A percentile compares a stretch with the other conserved stretches of the same genome.
phyloP scores from a whole-genome alignment of 768 basidiomycete genomes.

The Boletellus ananas region DNA sequence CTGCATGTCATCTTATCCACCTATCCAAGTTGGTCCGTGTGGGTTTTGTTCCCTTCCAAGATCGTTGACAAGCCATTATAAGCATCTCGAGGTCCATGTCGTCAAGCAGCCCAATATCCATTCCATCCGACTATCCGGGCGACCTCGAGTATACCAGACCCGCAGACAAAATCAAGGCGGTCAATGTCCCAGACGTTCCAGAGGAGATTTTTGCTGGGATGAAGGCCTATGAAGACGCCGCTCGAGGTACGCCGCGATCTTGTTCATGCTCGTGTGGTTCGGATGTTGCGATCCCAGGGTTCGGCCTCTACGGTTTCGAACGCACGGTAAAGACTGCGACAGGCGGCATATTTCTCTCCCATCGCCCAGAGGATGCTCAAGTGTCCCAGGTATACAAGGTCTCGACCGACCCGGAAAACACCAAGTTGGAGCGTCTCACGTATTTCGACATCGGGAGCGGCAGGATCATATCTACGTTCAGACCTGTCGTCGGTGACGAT shows the following conservation, averaged over 20 bases:
- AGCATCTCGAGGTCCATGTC: neutral
- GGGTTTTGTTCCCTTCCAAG: neutral
- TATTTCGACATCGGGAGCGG: constrained; percentile 39
- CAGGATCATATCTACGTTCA: constrained; percentile 31
- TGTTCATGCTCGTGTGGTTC: neutral
- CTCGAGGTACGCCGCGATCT: constrained; percentile 24
- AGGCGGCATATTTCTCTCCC: constrained; percentile 32
- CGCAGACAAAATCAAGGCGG: constrained; percentile 37
- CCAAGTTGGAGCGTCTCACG: constrained; percentile 34
- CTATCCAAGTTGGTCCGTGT: neutral
- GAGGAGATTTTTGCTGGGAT: constrained; percentile 34
- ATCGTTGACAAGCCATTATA: neutral
- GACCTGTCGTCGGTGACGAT: constrained; percentile 36
- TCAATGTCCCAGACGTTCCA: constrained; percentile 33
- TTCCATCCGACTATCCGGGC: constrained; percentile 24
- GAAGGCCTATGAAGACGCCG: constrained; percentile 38
- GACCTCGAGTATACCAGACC: constrained; percentile 35
- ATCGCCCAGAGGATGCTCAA: constrained; percentile 39
- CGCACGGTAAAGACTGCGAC: constrained; percentile 10
- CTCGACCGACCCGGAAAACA: constrained; percentile 22
- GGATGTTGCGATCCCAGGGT: constrained; percentile 18
- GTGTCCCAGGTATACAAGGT: constrained; percentile 37
- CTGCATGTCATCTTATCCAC: neutral
- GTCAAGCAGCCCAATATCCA: constrained; percentile 18
- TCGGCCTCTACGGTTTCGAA: constrained; percentile 28